phyloP scores from a whole-genome alignment of 192 early-diverging fungal genomes.

The Lunasporangiospora selenospora region DNA sequence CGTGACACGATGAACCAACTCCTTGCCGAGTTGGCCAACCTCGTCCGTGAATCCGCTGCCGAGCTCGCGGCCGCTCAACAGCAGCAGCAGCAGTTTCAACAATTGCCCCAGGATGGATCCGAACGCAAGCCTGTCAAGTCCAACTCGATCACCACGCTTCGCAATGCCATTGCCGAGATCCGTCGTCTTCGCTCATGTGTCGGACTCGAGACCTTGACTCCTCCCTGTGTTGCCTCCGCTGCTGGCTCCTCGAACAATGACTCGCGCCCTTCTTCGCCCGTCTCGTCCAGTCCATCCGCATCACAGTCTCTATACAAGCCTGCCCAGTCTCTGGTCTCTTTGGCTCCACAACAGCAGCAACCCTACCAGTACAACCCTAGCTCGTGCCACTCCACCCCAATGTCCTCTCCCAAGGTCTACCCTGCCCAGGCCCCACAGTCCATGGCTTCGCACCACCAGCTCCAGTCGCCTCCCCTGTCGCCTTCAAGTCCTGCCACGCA shows the following conservation, averaged over 20 bases:
- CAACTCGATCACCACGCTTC: conserved; percentile 46
- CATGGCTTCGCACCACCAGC: conserved; percentile 8
- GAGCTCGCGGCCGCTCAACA: conserved; percentile 12
- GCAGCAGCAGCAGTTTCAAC: conserved; percentile 5
- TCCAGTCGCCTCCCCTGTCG: conserved; percentile 45
- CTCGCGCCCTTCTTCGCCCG: conserved; percentile 29
- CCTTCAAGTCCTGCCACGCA: conserved; percentile 31
- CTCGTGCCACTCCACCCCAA: conserved; percentile 2
- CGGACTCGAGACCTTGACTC: conserved; percentile 36
- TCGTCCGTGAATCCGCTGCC: conserved; percentile 38
- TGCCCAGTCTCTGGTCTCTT: conserved; percentile 3
- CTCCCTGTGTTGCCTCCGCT: conserved; percentile 31
- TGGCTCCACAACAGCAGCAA: conserved; percentile 8
- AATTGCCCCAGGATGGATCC: conserved; percentile 12
- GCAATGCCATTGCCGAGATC: conserved; percentile 44
- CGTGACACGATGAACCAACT: conserved; percentile 50
- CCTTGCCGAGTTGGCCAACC: conserved; percentile 37
- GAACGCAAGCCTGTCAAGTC: conserved; percentile 48
- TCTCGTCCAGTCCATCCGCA: neutral
- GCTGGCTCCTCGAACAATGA: conserved; percentile 4
- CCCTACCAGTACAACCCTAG: too few species aligned
- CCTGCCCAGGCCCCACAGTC: conserved; percentile 1
- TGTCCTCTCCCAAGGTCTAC: conserved; percentile 21
- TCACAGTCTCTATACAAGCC: neutral
- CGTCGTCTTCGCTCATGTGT: conserved; percentile 39